Evolutionary conservation across 352 stramenopile species (phyloP), one percentile per base, ranked within the genome.

Genomic region (Pythium dissimile): DNA sequence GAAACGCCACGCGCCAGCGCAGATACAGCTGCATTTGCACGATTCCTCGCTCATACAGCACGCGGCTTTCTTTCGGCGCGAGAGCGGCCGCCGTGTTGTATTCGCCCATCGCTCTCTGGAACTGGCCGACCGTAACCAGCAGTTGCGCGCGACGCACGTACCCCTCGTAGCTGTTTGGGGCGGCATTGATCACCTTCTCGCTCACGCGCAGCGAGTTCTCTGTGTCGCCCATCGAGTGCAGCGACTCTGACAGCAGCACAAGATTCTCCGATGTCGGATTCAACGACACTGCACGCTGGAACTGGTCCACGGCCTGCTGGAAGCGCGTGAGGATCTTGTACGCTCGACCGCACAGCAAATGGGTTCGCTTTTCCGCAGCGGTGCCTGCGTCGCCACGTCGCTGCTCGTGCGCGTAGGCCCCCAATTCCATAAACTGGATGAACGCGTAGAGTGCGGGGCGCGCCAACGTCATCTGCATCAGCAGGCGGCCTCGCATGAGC

Each of bases 221-320:
- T 18, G 82, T 92, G 56, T 92, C 82, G 16, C 82, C 82, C 49
- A 90, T 72, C 11, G 82, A 90, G 52, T 92, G 82, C 2, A 92
- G 56, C 21, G 82, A 87, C 59, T 92, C 82, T 8, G 82, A 92
- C 1, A 92, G 59, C 42, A 92, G 34, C 20, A 88, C 77, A n/a
- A 92, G 64, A 45, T 92, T 92, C 28, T 87, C 82, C 7, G 72
- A 77, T 3, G 72, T 89, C 31, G 80, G 82, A 34, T 85, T 78
- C 3, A 84, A 60, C 13, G 69, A 55, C 21, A 82, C 82, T 1
- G 77, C 80, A 21, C 64, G 72, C 49, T 90, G 74, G 43, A 92
- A 90, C 47, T 81, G 76, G 15, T 66, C 39, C 6, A 92, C 80
- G 1, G 82, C 82, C 28, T 77, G 67, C 45, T 80, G 67, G 56